A percentile compares a stretch with the other conserved stretches of the same genome.
Evolutionary conservation across 495 filamentous ascomycete species (phyloP).

Genomic region (Hypoxylon rickii): DNA sequence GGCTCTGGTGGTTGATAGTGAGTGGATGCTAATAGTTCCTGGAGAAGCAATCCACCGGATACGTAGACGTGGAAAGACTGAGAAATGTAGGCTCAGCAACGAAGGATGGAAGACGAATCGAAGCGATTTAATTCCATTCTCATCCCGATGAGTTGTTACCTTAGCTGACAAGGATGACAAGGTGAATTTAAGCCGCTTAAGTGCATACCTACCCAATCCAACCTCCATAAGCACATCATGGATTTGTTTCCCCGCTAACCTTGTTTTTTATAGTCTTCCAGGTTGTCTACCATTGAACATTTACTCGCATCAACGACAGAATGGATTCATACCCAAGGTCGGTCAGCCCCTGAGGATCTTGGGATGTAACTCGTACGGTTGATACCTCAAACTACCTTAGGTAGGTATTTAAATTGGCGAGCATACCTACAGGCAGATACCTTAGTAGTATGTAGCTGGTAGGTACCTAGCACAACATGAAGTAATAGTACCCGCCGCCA

Average conservation of each 20-base stretch:
- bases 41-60: not conserved
- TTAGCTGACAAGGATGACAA: not conserved
- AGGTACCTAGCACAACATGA: too few species aligned
- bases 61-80: not conserved
- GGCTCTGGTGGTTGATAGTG: not conserved
- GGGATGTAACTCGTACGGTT: too few species aligned
- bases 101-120: not conserved
- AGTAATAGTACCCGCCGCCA: too few species aligned
- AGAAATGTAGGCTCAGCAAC: constrained; percentile 2
- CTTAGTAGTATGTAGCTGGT: too few species aligned
- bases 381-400: not conserved
- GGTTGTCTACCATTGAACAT: too few species aligned
- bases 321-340: too few species aligned
- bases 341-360: too few species aligned
- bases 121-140: too few species aligned
- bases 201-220: too few species aligned
- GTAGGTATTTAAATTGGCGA: not conserved
- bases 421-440: too few species aligned
- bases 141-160: constrained; percentile 1
- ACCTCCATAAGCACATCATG: constrained; percentile 6
- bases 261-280: constrained; percentile 16
- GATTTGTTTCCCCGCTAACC: constrained; percentile 19
- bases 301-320: too few species aligned
- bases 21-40: not conserved
- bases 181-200: not conserved